Base-by-base conservation (phyloP, 176 grass and related monocot species). In the Aegilops tauschii region DNA sequence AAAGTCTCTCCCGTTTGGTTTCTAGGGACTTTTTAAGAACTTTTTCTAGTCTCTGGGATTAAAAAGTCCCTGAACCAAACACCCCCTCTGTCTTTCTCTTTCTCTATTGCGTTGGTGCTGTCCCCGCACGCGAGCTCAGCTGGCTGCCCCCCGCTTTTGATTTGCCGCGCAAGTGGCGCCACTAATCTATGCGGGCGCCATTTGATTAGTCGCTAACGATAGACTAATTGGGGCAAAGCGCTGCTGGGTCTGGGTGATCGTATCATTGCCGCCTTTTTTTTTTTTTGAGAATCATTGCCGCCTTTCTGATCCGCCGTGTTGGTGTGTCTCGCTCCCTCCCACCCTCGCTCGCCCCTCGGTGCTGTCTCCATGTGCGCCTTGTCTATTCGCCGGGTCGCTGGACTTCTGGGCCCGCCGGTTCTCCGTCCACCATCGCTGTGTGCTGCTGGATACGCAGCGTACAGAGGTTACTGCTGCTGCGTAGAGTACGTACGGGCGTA, bases 211-310 rank as follows among this genome's bases (percentile, higher is more conserved):
- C 54, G 54, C 54, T 58, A 2, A 58, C 18, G 6, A 2, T 58
- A 76, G 74, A 13, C 9, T 77, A 32, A 37, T 6, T 17, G 32
- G 45, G 49, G 8, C 3, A 3, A 70, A 29, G 81, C 52, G 37
- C 39, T 39, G 50, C 50, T 54, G 67, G 16, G 30, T 39, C 47
- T 50, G 66, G 17, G 30, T 54, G 65, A 20, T 11, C 67, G 12
- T 12, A 89, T 67, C 59, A 85, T 85, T 85, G 66, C 61, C 61
- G 77, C 77, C 71, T 40, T 80, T 71, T 25, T 25, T 25, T 25
- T 25, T 25, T 25, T 25, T 25, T 25, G 23, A 25, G 23, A 25
- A 89, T 67, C 59, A 85, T 85, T 85, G 66, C 61, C 61, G 77
- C 77, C 71, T 40, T 80, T 71, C 29, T 67, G 12, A 78, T 77